Evolutionary conservation across 108 stramenopile species (phyloP), one percentile per base, ranked within the genome.

Genomic region (Epipyxis sp.): DNA sequence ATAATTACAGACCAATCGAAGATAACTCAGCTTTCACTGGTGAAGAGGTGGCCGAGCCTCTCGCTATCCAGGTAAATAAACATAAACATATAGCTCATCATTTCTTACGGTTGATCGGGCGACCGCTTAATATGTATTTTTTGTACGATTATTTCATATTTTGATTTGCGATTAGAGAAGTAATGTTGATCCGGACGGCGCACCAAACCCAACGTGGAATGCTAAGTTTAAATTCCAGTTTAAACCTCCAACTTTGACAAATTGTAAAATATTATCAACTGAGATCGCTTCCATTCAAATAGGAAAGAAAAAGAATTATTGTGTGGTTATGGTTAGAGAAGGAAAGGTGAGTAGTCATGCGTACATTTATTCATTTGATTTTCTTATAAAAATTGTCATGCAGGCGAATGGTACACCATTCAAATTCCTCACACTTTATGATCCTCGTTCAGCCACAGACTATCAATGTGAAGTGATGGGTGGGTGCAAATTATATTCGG

Each of bases 361-460:
- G n/a, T n/a, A n/a, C n/a, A n/a, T n/a, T n/a, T 50, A 50, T 6
- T 50, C 46, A 20, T 50, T 50, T 50, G 46, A 50, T 13, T 6
- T 13, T 50, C 30, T n/a, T n/a, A n/a, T n/a, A n/a, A n/a, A n/a
- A n/a, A n/a, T n/a, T n/a, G n/a, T n/a, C n/a, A n/a, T n/a, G n/a
- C n/a, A n/a, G n/a, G n/a, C n/a, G n/a, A n/a, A n/a, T n/a, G n/a
- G n/a, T n/a, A n/a, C n/a, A n/a, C n/a, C n/a, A n/a, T n/a, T n/a
- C n/a, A n/a, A n/a, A n/a, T 76, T 81, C 54, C 1, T 59, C 6
- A 81, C 80, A 13, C 41, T 71, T 20, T 81, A 81, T 62, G 80
- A 81, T 62, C 80, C 80, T 20, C 54, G 72, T 20, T 62, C 76
- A n/a, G 76, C 76, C 6, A 77, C 57, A 2, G 76, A 81, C 34